Evolutionary conservation across 2,329 filamentous ascomycete genomes (phyloP), one percentile per base, ranked within the genome.

Genomic region (Aspergillus latus): DNA sequence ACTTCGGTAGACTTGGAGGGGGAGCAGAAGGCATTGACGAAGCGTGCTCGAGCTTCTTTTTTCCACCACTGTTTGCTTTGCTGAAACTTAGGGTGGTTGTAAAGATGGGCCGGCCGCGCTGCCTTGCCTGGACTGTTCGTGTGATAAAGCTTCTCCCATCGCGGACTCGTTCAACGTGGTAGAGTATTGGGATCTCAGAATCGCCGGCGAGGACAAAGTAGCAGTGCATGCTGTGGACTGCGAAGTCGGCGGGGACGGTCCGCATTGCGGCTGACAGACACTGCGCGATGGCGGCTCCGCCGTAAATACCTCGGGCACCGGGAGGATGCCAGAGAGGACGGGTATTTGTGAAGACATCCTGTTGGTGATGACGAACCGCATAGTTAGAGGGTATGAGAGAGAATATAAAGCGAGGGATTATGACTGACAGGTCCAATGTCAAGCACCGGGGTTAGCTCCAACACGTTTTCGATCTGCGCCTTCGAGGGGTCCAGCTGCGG

Each of bases 171-270:
- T 97, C 94, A 46, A 99, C 94, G 71, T 97, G 90, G 78, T 96
- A 97, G 60, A 97, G 82, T 63, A 97, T 89, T 32, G 94, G 93
- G 15, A 94, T 88, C 58, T 88, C 85, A 10, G 85, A 82, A 68
- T 93, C 89, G 29, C 94, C 94, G 4, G 93, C 92, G 1, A 97
- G 86, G 34, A 99, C 87, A 74, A 99, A 99, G 80, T 97, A 99
- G 83, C 94, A 97, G 82, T 99, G 94, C 89, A 96, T 97, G 70
- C 88, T 93, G 80, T 99, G 94, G 49, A 94, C 86, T 58, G 87
- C 84, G 75, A 96, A 97, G 70, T 89, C 81, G 36, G 72, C 62
- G 0, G 88, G 88, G 2, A 99, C 90, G 7, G 94, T 99, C 69
- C 86, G 85, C 74, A 96, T 92, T 26, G 91, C 94, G 1, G 94